phyloP scores from a whole-genome alignment of 768 basidiomycete genomes.

The Lactarius quietus region DNA sequence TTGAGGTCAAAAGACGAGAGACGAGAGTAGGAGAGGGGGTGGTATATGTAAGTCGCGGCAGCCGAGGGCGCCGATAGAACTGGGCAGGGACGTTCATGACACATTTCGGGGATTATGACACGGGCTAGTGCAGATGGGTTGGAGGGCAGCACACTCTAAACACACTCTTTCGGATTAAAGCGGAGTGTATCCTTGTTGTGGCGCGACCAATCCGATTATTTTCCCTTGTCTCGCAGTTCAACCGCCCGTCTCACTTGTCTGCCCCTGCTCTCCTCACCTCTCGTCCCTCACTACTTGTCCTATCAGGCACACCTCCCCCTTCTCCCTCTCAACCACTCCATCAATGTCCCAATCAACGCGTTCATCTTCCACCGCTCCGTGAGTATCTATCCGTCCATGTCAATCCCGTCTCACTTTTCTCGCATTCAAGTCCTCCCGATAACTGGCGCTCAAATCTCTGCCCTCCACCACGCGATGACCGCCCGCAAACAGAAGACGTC shows the following conservation, averaged over 20 bases:
- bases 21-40: neutral
- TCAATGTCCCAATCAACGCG: conserved; percentile 27
- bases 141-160: neutral
- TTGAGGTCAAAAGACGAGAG: neutral
- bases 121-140: neutral
- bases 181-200: conserved; percentile 15
- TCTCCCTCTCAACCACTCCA: neutral
- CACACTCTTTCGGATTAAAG: conserved; percentile 28
- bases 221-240: neutral
- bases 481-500: conserved; percentile 98
- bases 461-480: conserved; percentile 83
- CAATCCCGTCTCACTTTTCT: neutral
- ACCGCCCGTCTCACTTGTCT: neutral
- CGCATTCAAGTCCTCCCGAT: conserved; percentile 24
- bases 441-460: conserved; percentile 77
- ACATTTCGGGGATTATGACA: neutral
- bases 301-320: neutral
- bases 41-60: neutral
- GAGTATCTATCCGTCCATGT: conserved; percentile 2
- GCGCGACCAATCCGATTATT: conserved; percentile 2
- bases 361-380: conserved; percentile 26
- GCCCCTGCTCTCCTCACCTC: neutral
- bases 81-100: neutral
- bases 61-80: neutral
- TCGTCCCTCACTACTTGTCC: neutral